Evolutionary conservation across 805 yeast species (phyloP), one percentile per base, ranked within the genome.

Genomic region (Nakazawaea ernobii): DNA sequence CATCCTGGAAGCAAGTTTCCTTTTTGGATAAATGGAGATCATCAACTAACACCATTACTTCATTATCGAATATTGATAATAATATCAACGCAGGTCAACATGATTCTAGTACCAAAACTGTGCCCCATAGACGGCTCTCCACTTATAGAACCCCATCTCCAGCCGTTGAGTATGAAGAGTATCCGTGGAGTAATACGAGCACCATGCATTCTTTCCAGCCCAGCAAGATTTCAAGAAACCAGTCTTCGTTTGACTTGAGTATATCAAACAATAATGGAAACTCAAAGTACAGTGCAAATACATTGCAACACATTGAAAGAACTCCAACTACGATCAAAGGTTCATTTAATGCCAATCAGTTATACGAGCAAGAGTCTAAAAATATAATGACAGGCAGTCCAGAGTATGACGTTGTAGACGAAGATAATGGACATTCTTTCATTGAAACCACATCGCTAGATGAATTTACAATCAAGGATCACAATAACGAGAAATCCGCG

Each of bases 21-120:
- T 70, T 72, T 49, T 54, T 72, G 53, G 78, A 72, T 8, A 70
- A 68, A 52, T 72, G 78, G 77, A 65, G 63, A 48, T 60, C 59
- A 45, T 43, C 45, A 17, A 20, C 10, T n/a, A 15, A 15, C 6
- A n/a, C 14, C 10, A 32, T 9, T 4, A 11, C 43, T 4, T 8
- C 28, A 5, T 20, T 20, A 20, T 20, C 24, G 5, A 20, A 20
- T 20, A 20, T 3, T 5, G 24, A 20, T 13, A 30, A 26, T 14
- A 35, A 26, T 35, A n/a, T 24, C 13, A 53, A 49, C 39, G 42
- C 53, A 13, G 41, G 53, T 4, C 56, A 55, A 27, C 46, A 60
- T 38, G 65, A 66, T 2, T 61, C 65, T 0, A 56, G 62, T 29
- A 52, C 62, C 41, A 66, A 62, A 10, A 49, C 60, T 6, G 27